Evolutionary conservation across 768 basidiomycete species (phyloP), one percentile per base, ranked within the genome.

Genomic region (Lactarius sanguifluus): DNA sequence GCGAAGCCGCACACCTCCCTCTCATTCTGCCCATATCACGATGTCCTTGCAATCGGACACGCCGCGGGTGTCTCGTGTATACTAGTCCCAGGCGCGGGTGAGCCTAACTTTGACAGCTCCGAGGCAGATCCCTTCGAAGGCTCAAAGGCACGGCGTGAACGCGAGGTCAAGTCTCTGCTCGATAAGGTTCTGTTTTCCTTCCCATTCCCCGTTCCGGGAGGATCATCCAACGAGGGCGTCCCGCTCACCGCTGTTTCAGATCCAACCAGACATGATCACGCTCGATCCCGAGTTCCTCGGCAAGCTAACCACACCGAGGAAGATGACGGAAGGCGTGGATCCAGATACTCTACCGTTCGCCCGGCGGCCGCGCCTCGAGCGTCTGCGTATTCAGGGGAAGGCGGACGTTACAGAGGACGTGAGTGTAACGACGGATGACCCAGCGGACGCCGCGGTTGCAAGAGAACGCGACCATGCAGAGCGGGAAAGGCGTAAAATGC

Each of bases 111-210:
- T 75, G 97, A 99, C 73, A 91, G 90, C 65, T 76, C 83, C 16
- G 97, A 98, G 76, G 92, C 94, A 0, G 96, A 99, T 84, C 94
- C 96, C 3, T 98, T 91, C 79, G 96, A 99, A 77, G 85, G 88
- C 72, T 86, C 84, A 75, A 88, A 86, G 68, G 82, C 90, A 25
- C 78, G 94, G 64, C 82, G 92, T 62, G 97, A 98, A 79, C 82
- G 92, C 64, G 97, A 98, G 76, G 94, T 98, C 72, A 89, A 91
- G 75, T 84, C 82, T 54, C 83, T 99, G 15, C 79, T 99, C 67
- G 96, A 99, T 76, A 77, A 96, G 83, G 89, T 90, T 25, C 61
- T 18, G 38, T 62, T 50, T 34, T 16, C 15, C 20, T 3, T 20
- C 36, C 12, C n/a, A 23, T 54, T n/a, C 9, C 77, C 69, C 20